These are phyloP conservation scores for Neolecta irregularis DNA, from an alignment of 1,139 yeast genomes.

Conservation along the genomic window DNA sequence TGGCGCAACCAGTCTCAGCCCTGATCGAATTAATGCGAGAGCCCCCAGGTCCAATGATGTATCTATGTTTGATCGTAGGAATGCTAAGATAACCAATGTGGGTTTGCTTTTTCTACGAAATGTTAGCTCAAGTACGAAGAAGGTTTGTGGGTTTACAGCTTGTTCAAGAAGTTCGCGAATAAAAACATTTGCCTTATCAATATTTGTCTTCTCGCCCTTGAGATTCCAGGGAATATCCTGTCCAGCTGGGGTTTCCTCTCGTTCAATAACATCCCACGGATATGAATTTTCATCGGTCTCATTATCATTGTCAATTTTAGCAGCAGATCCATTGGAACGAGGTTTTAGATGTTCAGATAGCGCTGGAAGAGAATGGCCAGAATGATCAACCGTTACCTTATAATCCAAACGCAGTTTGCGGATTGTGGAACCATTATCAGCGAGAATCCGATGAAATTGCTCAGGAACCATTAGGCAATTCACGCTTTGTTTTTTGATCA, in stretches of 20 bases:
- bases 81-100: slow-evolving; percentile 37
- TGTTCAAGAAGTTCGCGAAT: slow-evolving; percentile 19
- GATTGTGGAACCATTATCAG: slow-evolving; percentile 38
- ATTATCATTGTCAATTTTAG: slow-evolving; percentile 12
- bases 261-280: slow-evolving; percentile 22
- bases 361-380: slow-evolving; percentile 20
- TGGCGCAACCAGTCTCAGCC: slow-evolving; percentile 39
- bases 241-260: slow-evolving; percentile 26
- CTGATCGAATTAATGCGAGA: slow-evolving; percentile 49
- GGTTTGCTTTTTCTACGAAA: slow-evolving; percentile 23
- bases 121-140: no score
- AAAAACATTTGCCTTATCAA: slow-evolving; percentile 25
- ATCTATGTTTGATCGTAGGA: slow-evolving; percentile 35
- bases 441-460: neutral
- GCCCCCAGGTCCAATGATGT: slow-evolving; percentile 67
- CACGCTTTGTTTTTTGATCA: neutral
- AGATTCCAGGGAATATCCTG: slow-evolving; percentile 20
- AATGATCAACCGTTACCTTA: slow-evolving; percentile 51
- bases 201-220: slow-evolving; percentile 20
- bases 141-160: no score
- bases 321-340: slow-evolving; percentile 6
- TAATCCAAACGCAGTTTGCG: slow-evolving; percentile 40
- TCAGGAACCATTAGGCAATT: neutral
- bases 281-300: slow-evolving; percentile 5
- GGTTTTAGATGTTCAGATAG: slow-evolving; percentile 2